Base-by-base conservation (phyloP, 106 monocot genomes). In the Acorus calamus region DNA sequence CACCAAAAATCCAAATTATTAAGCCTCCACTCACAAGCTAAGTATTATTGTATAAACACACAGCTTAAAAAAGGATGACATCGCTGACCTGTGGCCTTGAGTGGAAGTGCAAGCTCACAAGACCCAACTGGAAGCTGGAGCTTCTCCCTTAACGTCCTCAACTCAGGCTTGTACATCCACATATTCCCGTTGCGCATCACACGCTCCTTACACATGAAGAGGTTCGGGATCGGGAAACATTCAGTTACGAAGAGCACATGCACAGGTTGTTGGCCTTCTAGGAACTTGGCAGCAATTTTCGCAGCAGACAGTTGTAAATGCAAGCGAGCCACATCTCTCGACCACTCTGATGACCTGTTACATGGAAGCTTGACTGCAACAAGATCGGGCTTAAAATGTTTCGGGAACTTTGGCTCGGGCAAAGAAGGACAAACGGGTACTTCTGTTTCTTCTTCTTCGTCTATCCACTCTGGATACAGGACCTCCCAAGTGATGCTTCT, bases 401-500 rank as follows among this genome's bases (percentile, higher is more conserved):
- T 55, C 46, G 66, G 49, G 5, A 74, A 41, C 50, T 10, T 56
- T 7, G 94, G 94, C 48, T 86, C 76, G 0, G 94, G 89, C 59
- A 89, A 73, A 60, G 73, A 49, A 7, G 84, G 86, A 50, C 94
- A 94, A 52, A 61, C 56, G 41, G 93, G 85, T 56, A 83, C 76
- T 75, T 81, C 81, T 6, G 55, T 81, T 62, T 84, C 77, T 72
- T 83, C 83, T 72, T 86, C 89, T 75, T 94, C 94, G 42, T 94
- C 94, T 14, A 94, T 94, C 94, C 94, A 94, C 73, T 89, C 89
- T 41, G 94, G 94, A 78, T 89, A 94, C 2, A 94, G 71, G 50
- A 61, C 71, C 9, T 84, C 86, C 94, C 94, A 94, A 46, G 84
- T 86, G 5, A 89, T 59, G 57, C 71, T 84, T 6, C 47, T 60